Evolutionary conservation across 768 basidiomycete genomes (phyloP), one percentile per base, ranked within the genome.

Genomic region (Kondoa subrosea): DNA sequence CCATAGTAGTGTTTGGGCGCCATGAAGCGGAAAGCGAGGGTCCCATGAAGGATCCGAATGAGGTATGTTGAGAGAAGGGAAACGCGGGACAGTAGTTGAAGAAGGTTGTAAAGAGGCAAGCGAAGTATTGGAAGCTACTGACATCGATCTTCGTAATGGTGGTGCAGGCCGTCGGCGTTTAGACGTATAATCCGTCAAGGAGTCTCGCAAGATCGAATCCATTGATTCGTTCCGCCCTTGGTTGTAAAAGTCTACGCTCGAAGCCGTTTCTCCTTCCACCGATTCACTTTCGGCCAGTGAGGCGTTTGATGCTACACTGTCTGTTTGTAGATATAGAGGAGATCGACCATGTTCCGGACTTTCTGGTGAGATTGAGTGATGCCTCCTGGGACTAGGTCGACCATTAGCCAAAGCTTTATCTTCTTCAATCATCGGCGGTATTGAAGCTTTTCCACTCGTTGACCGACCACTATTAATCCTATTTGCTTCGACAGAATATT

Each of bases 1-100:
- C 76, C 91, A 91, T 1, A 91, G 81, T 25, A 91, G 83, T 21
- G 88, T 78, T 70, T 90, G 87, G 0, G 82, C 80, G 68, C 83
- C 83, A 1, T 72, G 66, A n/a, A 12, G 34, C 50, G 57, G 50
- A n/a, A 3, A 4, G 27, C 32, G 26, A 67, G 31, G 34, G 2
- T 21, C 15, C 64, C 66, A 57, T 26, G n/a, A 26, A 26, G 4
- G 32, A 14, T 16, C 56, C 29, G 25, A 1, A 50, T 50, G 40
- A 8, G 40, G 40, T 50, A 50, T 50, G 8, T 8, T 50, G 21
- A 50, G 40, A 57, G 57, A 50, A 33, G 65, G 15, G 59, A 33
- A 27, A 29, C 61, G 16, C 27, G 8, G 67, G 31, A n/a, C 67
- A 50, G 4, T 57, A 15, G 29, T 3, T 40, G 69, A n/a, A 56